These are phyloP conservation scores for Paxillus rubicundulus DNA, from an alignment of 768 basidiomycete genomes.

Conservation along the genomic window DNA sequence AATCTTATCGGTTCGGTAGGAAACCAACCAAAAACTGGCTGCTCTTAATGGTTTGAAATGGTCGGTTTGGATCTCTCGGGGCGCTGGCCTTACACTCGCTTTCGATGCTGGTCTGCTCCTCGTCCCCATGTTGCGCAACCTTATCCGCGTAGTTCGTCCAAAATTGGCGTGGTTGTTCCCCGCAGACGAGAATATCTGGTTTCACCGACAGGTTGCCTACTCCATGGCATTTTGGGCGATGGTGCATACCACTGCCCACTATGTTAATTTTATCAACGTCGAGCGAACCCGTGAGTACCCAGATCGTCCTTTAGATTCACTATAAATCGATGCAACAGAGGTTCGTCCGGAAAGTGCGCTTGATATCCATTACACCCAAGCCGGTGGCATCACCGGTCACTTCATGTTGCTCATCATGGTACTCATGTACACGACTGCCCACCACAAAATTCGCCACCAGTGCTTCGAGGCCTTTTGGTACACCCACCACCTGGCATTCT, in stretches of 20 bases:
- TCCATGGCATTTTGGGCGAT: constrained; percentile 91
- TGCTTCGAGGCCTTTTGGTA: constrained; percentile 98
- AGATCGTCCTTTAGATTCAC: background rate
- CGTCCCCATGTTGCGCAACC: constrained; percentile 85
- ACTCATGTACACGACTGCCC: constrained; percentile 88
- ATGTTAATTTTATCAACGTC: constrained; percentile 91
- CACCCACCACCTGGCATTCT: constrained; percentile 91
- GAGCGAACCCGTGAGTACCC: constrained; percentile 72
- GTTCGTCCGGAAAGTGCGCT: constrained; percentile 74
- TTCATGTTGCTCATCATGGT: constrained; percentile 95
- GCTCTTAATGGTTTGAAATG: constrained; percentile 76
- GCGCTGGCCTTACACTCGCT: constrained; percentile 88
- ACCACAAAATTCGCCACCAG: constrained; percentile 81
- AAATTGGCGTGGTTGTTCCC: constrained; percentile 81
- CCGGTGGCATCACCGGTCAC: constrained; percentile 93
- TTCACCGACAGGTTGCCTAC: constrained; percentile 93
- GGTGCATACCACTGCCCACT: constrained; percentile 92
- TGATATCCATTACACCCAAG: constrained; percentile 83
- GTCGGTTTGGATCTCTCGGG: constrained; percentile 89
- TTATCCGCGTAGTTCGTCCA: constrained; percentile 82
- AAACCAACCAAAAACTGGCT: constrained; percentile 57
- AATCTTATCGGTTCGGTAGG: constrained; percentile 36
- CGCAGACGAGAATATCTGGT: constrained; percentile 95
- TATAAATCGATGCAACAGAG: constrained; percentile 44
- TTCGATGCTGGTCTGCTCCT: constrained; percentile 85